phyloP scores from a whole-genome alignment of 345 rosid species.

The Noccaea caerulescens region DNA sequence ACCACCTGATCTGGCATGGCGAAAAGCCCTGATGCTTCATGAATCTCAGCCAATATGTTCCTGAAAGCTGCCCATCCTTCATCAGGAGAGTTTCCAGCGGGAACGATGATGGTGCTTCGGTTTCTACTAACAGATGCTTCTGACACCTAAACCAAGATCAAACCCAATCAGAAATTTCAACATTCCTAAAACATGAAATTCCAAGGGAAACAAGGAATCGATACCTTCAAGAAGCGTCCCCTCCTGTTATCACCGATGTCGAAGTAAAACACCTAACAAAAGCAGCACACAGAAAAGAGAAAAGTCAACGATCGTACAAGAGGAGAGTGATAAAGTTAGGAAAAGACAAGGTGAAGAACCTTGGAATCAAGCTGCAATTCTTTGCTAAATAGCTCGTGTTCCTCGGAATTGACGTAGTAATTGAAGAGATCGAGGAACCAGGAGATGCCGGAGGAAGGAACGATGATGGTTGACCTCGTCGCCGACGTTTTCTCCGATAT shows the following conservation, averaged over 20 bases:
- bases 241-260: conserved; percentile 96
- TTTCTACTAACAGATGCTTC: conserved; percentile 97
- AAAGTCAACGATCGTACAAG: conserved; percentile 34
- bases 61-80: conserved; percentile 99
- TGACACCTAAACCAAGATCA: conserved; percentile 62
- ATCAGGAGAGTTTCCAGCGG: conserved; percentile 83
- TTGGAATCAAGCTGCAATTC: conserved; percentile 98
- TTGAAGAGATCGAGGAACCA: conserved; percentile 99
- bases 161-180: conserved; percentile 14
- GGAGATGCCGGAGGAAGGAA: conserved; percentile 93
- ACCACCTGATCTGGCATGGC: conserved; percentile 69
- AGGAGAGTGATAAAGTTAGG: conserved; percentile 9
- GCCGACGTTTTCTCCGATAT: conserved; percentile 99
- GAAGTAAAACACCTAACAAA: conserved; percentile 80
- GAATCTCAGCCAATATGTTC: conserved; percentile 86
- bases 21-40: conserved; percentile 81
- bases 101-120: conserved; percentile 94
- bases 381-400: conserved; percentile 87
- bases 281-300: background rate
- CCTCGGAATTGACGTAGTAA: conserved; percentile 90
- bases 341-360: conserved; percentile 36
- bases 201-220: background rate
- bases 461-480: conserved; percentile 97
- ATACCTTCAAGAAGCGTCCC: conserved; percentile 94
- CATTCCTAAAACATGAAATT: too few species aligned